Evolutionary conservation across 177 flowering plant genomes (phyloP), one percentile per base, ranked within the genome.

Genomic region (Vitis hybrid): DNA sequence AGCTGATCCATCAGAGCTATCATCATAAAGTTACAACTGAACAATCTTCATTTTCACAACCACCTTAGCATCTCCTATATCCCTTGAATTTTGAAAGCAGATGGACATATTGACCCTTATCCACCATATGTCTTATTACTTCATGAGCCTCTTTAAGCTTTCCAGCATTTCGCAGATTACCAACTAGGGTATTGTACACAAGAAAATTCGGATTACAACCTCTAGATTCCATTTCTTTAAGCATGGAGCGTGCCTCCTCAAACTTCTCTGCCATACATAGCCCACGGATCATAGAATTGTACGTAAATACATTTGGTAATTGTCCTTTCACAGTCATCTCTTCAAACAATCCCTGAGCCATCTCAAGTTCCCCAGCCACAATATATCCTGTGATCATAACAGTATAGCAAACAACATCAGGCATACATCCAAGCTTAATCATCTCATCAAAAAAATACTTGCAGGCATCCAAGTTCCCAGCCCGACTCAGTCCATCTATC

Each of bases 401-500:
- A 29, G 97, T 93, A 81, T 88, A 95, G 67, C 86, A 87, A 12
- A 91, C 98, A 49, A 91, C 97, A 86, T 95, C 99, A 2, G 97
- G 93, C 56, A 63, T 48, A 68, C 85, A 88, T 6, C 93, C 98
- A 65, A 66, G 78, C 73, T 81, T 85, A 49, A 73, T 70, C 96
- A 93, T 91, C 74, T 86, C 88, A 70, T 87, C 86, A 68, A 93
- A 90, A 76, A 93, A 89, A 66, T 88, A 82, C 70, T 78, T 70
- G 84, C 97, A 88, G 1, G 91, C 99, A 14, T 85, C 91, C 78
- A 93, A 63, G 72, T 95, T 88, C 49, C 98, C 97, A 56, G 93
- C 93, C 26, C 99, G 86, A 70, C 98, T 88, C 5, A 95, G 78
- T 62, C 99, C 99, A 78, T 95, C 93, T n/a, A 94, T 89, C 75